A percentile compares a stretch with the other conserved stretches of the same genome.
Conservation (phyloP, 352 stramenopile species). For the Phytophthora megakarya region DNA sequence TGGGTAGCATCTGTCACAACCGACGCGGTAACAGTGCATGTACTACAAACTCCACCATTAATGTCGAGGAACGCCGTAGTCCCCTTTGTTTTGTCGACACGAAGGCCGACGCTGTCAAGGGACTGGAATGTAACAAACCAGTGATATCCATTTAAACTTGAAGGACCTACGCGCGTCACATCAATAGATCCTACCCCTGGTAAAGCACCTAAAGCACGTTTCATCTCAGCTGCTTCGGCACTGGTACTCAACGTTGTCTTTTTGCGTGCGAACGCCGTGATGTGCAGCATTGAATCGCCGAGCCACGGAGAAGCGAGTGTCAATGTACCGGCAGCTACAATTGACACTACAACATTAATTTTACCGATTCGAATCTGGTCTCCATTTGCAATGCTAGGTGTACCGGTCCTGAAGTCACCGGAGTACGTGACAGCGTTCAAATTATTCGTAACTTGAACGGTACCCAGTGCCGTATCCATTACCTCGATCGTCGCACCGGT, state of each 20-base stretch:
- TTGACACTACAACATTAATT: slow-evolving; percentile 51
- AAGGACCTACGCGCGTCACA: slow-evolving; percentile 62
- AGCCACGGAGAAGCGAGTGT: slow-evolving; percentile 57
- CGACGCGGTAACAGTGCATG: slow-evolving; percentile 47
- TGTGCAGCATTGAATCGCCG: slow-evolving; percentile 38
- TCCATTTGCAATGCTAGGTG: slow-evolving; percentile 28
- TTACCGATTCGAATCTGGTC: slow-evolving; percentile 69
- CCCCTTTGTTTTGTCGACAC: slow-evolving; percentile 56
- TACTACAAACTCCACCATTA: slow-evolving; percentile 44
- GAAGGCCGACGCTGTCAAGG: slow-evolving; percentile 53
- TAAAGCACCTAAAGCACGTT: slow-evolving; percentile 45
- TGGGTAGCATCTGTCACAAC: slow-evolving; percentile 47
- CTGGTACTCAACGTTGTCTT: slow-evolving; percentile 61
- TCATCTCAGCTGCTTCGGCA: slow-evolving; percentile 59
- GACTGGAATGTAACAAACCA: slow-evolving; percentile 80
- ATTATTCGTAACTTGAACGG: no score
- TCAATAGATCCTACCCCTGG: slow-evolving; percentile 62
- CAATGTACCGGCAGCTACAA: slow-evolving; percentile 34
- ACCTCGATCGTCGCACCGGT: slow-evolving; percentile 40
- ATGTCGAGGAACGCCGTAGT: slow-evolving; percentile 40
- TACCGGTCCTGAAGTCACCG: slow-evolving; percentile 38
- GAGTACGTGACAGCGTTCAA: slow-evolving; percentile 40
- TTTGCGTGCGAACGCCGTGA: slow-evolving; percentile 72
- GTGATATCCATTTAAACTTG: slow-evolving; percentile 56
- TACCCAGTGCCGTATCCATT: slow-evolving; percentile 49